Percentiles rank a stretch among this genome's conserved stretches.
phyloP scores from a whole-genome alignment of 192 early-diverging fungal genomes.

The Dimargaris cristalligena region DNA sequence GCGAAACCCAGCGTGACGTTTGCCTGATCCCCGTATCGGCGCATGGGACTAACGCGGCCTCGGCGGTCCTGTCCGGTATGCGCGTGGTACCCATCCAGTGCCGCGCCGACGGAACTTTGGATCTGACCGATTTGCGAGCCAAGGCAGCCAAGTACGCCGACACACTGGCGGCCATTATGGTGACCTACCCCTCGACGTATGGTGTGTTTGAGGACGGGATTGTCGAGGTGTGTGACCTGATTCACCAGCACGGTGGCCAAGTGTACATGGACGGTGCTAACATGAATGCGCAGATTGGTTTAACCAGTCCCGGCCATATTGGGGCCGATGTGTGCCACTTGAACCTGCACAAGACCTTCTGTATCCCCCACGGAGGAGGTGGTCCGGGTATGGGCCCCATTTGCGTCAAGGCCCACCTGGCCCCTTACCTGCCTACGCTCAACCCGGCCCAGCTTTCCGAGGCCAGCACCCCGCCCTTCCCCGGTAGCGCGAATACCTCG shows the following conservation, averaged over 20 bases:
- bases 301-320: conserved; percentile 77
- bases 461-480: conserved; percentile 52
- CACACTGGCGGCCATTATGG: conserved; percentile 85
- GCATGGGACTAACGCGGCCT: conserved; percentile 98
- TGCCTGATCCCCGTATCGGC: conserved; percentile 97
- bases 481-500: conserved; percentile 48
- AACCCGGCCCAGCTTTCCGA: neutral
- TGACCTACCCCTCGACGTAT: conserved; percentile 98
- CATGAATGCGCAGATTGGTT: conserved; percentile 77
- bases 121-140: conserved; percentile 70
- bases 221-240: conserved; percentile 70
- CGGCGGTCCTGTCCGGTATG: conserved; percentile 93
- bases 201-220: conserved; percentile 94
- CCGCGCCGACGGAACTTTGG: conserved; percentile 79
- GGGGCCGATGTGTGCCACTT: conserved; percentile 99
- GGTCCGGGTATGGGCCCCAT: conserved; percentile 98
- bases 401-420: conserved; percentile 79
- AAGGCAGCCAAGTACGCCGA: conserved; percentile 84
- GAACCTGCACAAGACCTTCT: conserved; percentile 99
- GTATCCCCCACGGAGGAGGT: conserved; percentile 97
- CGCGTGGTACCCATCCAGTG: conserved; percentile 88
- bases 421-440: conserved; percentile 62
- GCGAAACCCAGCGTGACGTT: conserved; percentile 71
- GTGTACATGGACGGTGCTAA: conserved; percentile 98
- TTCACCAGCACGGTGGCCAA: conserved; percentile 89